These are phyloP conservation scores for Lyophyllum semitale DNA, from an alignment of 768 basidiomycete species.

Conservation along the genomic window DNA sequence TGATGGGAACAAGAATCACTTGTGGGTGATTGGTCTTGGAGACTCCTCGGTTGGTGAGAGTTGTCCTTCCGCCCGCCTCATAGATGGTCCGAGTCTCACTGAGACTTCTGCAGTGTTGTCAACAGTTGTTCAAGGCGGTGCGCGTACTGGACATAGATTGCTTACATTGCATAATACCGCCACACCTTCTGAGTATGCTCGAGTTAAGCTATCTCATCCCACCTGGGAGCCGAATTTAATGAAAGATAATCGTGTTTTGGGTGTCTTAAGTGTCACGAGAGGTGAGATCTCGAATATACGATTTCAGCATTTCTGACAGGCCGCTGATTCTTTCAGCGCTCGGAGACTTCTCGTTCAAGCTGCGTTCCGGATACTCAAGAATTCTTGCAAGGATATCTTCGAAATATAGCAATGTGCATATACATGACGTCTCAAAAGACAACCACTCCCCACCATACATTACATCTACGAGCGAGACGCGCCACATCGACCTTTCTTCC, in stretches of 20 bases:
- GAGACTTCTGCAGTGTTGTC: constrained; percentile 2
- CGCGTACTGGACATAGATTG: constrained; percentile 3
- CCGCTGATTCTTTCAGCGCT: constrained; percentile 4
- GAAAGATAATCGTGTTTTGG: constrained; percentile 9
- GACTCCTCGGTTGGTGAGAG: constrained; percentile 11
- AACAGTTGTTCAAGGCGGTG: neutral
- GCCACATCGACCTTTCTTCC: constrained; percentile 11
- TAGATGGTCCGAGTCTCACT: neutral
- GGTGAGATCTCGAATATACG: neutral
- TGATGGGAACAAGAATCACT: constrained; percentile 9
- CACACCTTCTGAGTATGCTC: constrained; percentile 13
- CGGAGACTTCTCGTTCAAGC: constrained; percentile 17
- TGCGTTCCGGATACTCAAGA: constrained; percentile 8
- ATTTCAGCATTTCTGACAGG: neutral
- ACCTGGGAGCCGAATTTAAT: constrained; percentile 10
- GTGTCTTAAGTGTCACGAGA: constrained; percentile 14
- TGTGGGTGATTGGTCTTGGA: constrained; percentile 14
- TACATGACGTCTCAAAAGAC: constrained; percentile 5
- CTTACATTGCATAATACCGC: constrained; percentile 10
- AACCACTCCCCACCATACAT: constrained; percentile 17
- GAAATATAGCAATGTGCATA: neutral
- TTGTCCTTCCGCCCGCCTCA: neutral
- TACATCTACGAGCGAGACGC: constrained; percentile 7
- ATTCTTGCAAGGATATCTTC: constrained; percentile 11
- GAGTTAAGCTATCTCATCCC: constrained; percentile 13